Percentiles rank a stretch among this genome's conserved stretches.
Conservation (phyloP, 768 basidiomycete species). For the Guyanaporus albipodus region DNA sequence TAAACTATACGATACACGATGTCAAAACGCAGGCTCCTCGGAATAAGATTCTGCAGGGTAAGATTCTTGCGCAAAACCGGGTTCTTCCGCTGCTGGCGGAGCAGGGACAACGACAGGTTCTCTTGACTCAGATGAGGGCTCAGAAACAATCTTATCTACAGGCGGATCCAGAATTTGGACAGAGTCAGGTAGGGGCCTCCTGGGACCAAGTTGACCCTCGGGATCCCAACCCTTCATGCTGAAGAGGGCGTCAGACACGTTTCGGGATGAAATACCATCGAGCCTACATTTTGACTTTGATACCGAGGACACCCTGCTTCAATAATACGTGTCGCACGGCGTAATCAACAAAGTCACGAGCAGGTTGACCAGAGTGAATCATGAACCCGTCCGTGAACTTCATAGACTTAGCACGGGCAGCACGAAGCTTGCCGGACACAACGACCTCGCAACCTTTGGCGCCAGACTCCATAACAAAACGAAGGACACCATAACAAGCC, state of each 20-base stretch:
- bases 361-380: constrained; percentile 98
- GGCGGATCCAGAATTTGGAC: constrained; percentile 89
- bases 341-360: constrained; percentile 92
- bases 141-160: constrained; percentile 83
- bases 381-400: constrained; percentile 99
- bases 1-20: constrained; percentile 16
- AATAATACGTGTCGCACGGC: constrained; percentile 98
- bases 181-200: constrained; percentile 92
- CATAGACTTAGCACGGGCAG: constrained; percentile 99
- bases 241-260: constrained; percentile 13
- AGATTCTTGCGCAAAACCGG: constrained; percentile 29
- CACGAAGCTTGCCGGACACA: constrained; percentile 98
- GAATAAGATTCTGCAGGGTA: constrained; percentile 42
- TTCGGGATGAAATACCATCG: not conserved
- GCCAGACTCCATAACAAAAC: constrained; percentile 99
- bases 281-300: constrained; percentile 98
- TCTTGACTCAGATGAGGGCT: constrained; percentile 87
- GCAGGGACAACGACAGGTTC: constrained; percentile 56
- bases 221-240: constrained; percentile 98
- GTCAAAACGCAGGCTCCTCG: constrained; percentile 60
- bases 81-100: constrained; percentile 51
- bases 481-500: constrained; percentile 99
- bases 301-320: constrained; percentile 97
- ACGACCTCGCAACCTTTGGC: constrained; percentile 99
- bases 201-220: constrained; percentile 83